These are phyloP conservation scores for Amorphotheca resinae DNA, from an alignment of 495 filamentous ascomycete genomes.

Conservation along the genomic window DNA sequence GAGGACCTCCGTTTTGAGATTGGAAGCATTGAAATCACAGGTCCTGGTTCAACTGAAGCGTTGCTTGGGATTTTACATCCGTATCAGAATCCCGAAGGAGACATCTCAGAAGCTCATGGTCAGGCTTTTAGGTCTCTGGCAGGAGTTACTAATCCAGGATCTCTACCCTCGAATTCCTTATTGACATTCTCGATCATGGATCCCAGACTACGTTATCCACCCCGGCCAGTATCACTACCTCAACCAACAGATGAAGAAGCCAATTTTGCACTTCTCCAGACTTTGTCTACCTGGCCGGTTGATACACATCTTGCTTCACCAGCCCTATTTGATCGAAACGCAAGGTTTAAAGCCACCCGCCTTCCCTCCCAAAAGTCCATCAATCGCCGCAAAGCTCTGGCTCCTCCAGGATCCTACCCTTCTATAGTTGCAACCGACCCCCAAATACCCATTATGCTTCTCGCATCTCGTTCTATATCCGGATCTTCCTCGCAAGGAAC, in stretches of 20 bases:
- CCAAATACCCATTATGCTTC: constrained; percentile 63
- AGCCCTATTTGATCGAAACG: constrained; percentile 54
- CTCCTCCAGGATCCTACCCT: constrained; percentile 51
- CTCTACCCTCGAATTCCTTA: constrained; percentile 60
- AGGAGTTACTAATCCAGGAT: constrained; percentile 61
- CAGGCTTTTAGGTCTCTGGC: constrained; percentile 49
- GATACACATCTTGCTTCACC: constrained; percentile 44
- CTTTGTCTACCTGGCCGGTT: constrained; percentile 57
- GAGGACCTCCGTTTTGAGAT: constrained; percentile 91
- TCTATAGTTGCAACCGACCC: constrained; percentile 55
- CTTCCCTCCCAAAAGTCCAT: constrained; percentile 76
- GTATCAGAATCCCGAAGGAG: constrained; percentile 16
- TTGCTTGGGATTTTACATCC: constrained; percentile 61
- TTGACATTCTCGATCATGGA: constrained; percentile 64
- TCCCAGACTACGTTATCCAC: constrained; percentile 68
- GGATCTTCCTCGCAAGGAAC: constrained; percentile 43
- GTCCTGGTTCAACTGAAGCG: constrained; percentile 73
- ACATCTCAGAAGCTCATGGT: constrained; percentile 31
- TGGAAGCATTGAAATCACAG: constrained; percentile 81
- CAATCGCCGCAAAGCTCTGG: constrained; percentile 66
- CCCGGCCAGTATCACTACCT: constrained; percentile 29
- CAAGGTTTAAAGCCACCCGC: constrained; percentile 42
- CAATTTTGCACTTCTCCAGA: constrained; percentile 28
- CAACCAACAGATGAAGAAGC: constrained; percentile 39
- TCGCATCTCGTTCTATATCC: constrained; percentile 40